Evolutionary conservation across 208 protist species (phyloP).

Genomic region (Crithidia fasciculata): DNA sequence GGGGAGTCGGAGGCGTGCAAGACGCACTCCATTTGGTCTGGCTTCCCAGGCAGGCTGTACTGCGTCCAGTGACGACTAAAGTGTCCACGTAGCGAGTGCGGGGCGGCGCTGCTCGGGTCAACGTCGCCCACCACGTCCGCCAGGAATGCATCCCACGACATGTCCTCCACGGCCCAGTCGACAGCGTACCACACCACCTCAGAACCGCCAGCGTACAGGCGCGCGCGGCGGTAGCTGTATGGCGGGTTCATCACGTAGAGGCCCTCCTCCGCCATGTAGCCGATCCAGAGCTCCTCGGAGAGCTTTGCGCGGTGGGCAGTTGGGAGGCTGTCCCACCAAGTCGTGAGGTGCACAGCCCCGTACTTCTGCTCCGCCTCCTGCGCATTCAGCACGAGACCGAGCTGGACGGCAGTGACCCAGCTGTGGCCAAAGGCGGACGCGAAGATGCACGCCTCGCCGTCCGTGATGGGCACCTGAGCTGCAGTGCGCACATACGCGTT

Average conservation of each 20-base stretch:
- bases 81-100: conserved; percentile 57
- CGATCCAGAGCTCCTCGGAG: conserved; percentile 68
- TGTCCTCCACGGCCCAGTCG: conserved; percentile 53
- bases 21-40: conserved; percentile 77
- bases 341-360: conserved; percentile 44
- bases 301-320: conserved; percentile 58
- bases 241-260: conserved; percentile 88
- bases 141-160: conserved; percentile 71
- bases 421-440: conserved; percentile 53
- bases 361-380: conserved; percentile 53
- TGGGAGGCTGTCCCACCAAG: conserved; percentile 50
- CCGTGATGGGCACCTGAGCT: conserved; percentile 56
- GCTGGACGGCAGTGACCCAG: conserved; percentile 71
- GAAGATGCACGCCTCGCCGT: conserved; percentile 55
- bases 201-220: conserved; percentile 46
- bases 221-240: conserved; percentile 66
- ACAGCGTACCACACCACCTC: conserved; percentile 73
- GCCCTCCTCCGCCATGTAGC: conserved; percentile 62
- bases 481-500: conserved; percentile 66
- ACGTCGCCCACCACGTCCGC: conserved; percentile 66
- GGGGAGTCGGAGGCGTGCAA: conserved; percentile 76
- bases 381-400: conserved; percentile 78
- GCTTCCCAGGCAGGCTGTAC: conserved; percentile 61
- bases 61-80: conserved; percentile 62
- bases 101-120: conserved; percentile 45